These are phyloP conservation scores for Lumnitzera racemosa DNA, from an alignment of 345 rosid species.

Conservation along the genomic window DNA sequence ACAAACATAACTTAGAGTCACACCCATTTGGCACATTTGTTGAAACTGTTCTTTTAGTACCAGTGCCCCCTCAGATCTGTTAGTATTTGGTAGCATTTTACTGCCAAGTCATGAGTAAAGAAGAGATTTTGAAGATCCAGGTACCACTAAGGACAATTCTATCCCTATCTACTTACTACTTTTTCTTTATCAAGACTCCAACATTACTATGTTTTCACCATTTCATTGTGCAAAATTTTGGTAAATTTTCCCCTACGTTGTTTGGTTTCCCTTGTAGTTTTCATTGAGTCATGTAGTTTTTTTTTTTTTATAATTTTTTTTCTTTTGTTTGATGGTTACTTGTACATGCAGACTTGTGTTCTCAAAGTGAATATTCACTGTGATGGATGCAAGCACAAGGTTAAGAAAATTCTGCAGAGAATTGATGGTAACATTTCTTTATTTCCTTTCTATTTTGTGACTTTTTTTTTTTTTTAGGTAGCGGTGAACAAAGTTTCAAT, in stretches of 20 bases:
- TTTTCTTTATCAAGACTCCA: constrained; percentile 1
- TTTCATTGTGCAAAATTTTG: not conserved
- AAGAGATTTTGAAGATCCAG: constrained; percentile 96
- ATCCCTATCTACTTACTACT: not conserved
- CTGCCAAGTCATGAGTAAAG: constrained; percentile 66
- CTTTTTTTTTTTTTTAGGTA: not conserved
- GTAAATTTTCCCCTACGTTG: not conserved
- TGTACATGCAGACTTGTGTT: constrained; percentile 79
- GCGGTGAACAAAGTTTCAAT: not conserved
- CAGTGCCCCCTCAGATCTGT: constrained; percentile 11
- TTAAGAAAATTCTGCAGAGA: constrained; percentile 87
- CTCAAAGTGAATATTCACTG: constrained; percentile 96
- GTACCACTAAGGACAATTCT: constrained; percentile 21
- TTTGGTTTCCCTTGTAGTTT: not conserved
- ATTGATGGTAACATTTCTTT: constrained; percentile 54
- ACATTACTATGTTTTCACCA: constrained; percentile 4
- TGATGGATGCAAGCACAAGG: constrained; percentile 89
- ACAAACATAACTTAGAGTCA: too few relatives aligned
- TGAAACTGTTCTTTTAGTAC: not conserved
- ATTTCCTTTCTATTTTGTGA: too few relatives aligned
- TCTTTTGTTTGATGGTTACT: constrained; percentile 16
- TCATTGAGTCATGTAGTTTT: constrained; percentile 1
- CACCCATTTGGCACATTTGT: not conserved
- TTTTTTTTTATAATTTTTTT: constrained; percentile 10
- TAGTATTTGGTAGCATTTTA: constrained; percentile 15